Evolutionary conservation across 495 filamentous ascomycete species (phyloP), one percentile per base, ranked within the genome.

Genomic region (Xylaria telfairii): DNA sequence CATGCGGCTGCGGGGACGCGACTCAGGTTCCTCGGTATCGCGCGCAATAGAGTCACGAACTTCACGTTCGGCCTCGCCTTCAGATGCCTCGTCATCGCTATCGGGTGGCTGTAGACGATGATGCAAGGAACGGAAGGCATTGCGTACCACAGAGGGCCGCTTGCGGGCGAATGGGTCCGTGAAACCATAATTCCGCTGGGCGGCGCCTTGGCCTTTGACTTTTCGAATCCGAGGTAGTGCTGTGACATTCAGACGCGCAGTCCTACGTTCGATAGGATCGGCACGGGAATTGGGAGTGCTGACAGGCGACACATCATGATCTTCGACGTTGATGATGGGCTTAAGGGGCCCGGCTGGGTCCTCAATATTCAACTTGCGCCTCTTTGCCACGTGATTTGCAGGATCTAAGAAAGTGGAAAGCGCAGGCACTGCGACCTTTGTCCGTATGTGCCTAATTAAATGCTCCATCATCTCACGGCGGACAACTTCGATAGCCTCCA

Each of bases 361-460:
- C 12, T 89, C 79, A 72, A 98, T 90, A 49, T 95, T 93, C 3
- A 95, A 82, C 74, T 87, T 92, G 69, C 91, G 88, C 47, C 94
- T 87, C 78, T 92, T 97, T 17, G 87, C 80, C 39, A 85, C 83
- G 79, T 95, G 94, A 60, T 92, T 90, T 65, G 87, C 87, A 3
- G 96, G 93, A 72, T 97, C 92, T 51, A 99, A 88, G 79, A 90
- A 92, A 42, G 94, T 88, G 76, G 92, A 94, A 42, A 99, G 80
- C n/a, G 89, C 87, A 1, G 93, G 92, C 4, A 90, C 91, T 15
- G 91, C 92, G 49, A 98, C 90, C 69, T 94, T 91, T 66, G 90
- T 92, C 76, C 93, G 92, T 72, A 97, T 90, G 77, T 97, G 92
- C 73, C 90, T 90, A 63, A 98, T 86, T 24, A 99, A 81, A 77